phyloP scores from a whole-genome alignment of 2,329 filamentous ascomycete genomes.

The Aureobasidium leucospermi region DNA sequence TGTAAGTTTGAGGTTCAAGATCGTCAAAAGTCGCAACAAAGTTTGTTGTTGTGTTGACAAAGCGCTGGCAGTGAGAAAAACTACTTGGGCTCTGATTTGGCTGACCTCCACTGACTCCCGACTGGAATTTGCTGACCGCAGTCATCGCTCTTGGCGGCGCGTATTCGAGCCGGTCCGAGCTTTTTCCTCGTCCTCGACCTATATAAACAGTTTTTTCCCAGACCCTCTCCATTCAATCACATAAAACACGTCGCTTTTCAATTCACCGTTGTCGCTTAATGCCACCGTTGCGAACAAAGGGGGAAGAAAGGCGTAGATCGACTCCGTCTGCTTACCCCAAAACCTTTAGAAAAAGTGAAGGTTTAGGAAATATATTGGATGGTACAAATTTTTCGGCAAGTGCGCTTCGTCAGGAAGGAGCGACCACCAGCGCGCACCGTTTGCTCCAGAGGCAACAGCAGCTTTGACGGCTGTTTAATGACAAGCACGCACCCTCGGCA shows the following conservation, averaged over 20 bases:
- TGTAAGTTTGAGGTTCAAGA: not conserved
- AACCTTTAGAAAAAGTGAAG: slow-evolving; percentile 14
- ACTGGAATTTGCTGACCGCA: slow-evolving; percentile 10
- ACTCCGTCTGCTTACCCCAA: slow-evolving; percentile 20
- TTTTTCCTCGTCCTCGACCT: not conserved
- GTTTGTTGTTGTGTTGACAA: not conserved
- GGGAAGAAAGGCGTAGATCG: slow-evolving; percentile 18
- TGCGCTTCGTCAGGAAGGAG: not conserved
- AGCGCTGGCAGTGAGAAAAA: not conserved
- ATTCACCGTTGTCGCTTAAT: too few relatives aligned
- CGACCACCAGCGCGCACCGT: too few relatives aligned
- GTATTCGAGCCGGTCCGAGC: not conserved
- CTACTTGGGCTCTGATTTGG: not conserved
- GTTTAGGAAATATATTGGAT: slow-evolving; percentile 18
- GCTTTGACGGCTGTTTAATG: too few relatives aligned
- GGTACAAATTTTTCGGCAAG: slow-evolving; percentile 5
- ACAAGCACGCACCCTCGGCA: too few relatives aligned
- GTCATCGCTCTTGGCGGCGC: slow-evolving; percentile 3
- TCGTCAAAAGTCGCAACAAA: not conserved
- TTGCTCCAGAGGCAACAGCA: too few relatives aligned
- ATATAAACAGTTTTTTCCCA: slow-evolving; percentile 9
- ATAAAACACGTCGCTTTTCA: not conserved
- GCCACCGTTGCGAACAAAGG: slow-evolving; percentile 1
- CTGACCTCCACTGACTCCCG: not conserved
- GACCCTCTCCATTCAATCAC: slow-evolving; percentile 13